Conservation (phyloP, 2,329 filamentous ascomycete genomes). For the Trichoderma sp. region DNA sequence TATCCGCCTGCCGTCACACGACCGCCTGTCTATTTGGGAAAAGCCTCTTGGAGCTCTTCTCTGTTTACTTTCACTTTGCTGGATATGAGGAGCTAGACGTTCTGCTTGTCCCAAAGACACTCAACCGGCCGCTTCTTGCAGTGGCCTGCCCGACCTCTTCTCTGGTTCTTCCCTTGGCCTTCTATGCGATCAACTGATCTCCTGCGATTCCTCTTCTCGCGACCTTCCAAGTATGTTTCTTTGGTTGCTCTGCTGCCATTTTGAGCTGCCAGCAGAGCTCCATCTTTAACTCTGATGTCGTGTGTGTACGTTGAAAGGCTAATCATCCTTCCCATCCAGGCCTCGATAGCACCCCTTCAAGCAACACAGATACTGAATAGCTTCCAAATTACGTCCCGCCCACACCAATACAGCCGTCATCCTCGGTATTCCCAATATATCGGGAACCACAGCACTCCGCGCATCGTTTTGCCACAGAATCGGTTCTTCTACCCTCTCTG, state of each 20-base stretch:
- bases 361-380: slow-evolving; percentile 10
- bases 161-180: slow-evolving; percentile 45
- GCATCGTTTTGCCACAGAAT: slow-evolving; percentile 87
- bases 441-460: slow-evolving; percentile 68
- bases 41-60: slow-evolving; percentile 23
- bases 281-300: not conserved
- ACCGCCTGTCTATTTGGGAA: not conserved
- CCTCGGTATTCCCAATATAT: slow-evolving; percentile 78
- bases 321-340: slow-evolving; percentile 42
- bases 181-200: slow-evolving; percentile 93
- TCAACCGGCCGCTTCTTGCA: slow-evolving; percentile 27
- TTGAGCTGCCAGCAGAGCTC: not conserved
- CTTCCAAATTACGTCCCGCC: slow-evolving; percentile 26
- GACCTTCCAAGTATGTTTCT: slow-evolving; percentile 82
- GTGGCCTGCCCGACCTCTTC: slow-evolving; percentile 24
- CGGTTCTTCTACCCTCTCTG: slow-evolving; percentile 81
- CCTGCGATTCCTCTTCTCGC: slow-evolving; percentile 83
- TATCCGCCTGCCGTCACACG: slow-evolving; percentile 11
- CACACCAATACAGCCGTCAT: slow-evolving; percentile 26
- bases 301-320: not conserved
- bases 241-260: not conserved
- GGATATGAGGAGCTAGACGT: slow-evolving; percentile 33
- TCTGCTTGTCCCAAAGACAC: slow-evolving; percentile 35
- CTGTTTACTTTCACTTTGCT: not conserved
- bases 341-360: slow-evolving; percentile 62